A percentile compares a stretch with the other conserved stretches of the same genome.
Evolutionary conservation across 192 early-diverging fungal species (phyloP).

Genomic region (Coemansia sp.): DNA sequence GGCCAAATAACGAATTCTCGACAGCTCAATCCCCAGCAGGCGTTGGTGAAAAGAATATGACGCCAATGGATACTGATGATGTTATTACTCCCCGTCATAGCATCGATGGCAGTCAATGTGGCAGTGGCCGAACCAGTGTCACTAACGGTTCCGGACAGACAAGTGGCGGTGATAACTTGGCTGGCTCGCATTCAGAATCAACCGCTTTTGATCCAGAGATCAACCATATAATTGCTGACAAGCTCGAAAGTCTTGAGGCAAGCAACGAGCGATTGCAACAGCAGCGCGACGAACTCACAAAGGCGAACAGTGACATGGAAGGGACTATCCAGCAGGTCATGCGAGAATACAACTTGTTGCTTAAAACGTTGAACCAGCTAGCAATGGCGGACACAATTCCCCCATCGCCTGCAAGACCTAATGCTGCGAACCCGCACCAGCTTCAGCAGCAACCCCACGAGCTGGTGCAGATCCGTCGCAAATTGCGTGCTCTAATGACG

Average conservation of each 20-base stretch:
- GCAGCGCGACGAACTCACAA: slow-evolving; percentile 17
- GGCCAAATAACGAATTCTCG: background rate
- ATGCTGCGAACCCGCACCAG: background rate
- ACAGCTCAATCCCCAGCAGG: background rate
- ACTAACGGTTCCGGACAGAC: no score
- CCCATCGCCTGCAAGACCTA: slow-evolving; percentile 33
- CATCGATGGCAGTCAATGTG: background rate
- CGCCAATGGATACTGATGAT: slow-evolving; percentile 27
- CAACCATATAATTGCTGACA: background rate
- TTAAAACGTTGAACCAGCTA: slow-evolving; percentile 36
- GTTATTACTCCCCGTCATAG: background rate
- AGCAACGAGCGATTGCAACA: slow-evolving; percentile 20
- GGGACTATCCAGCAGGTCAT: slow-evolving; percentile 28
- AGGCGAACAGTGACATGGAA: slow-evolving; percentile 28
- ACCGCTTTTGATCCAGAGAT: background rate
- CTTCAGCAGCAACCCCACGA: slow-evolving; percentile 21
- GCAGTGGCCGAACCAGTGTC: background rate
- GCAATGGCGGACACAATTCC: slow-evolving; percentile 34
- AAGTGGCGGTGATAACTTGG: background rate
- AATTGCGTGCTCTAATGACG: slow-evolving; percentile 43
- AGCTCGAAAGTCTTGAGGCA: slow-evolving; percentile 9
- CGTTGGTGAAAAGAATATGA: background rate
- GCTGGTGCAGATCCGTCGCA: slow-evolving; percentile 44
- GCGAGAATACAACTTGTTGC: slow-evolving; percentile 37
- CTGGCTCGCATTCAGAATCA: background rate